Evolutionary conservation across 2,329 filamentous ascomycete species (phyloP), one percentile per base, ranked within the genome.

Genomic region (Venturia asperata): DNA sequence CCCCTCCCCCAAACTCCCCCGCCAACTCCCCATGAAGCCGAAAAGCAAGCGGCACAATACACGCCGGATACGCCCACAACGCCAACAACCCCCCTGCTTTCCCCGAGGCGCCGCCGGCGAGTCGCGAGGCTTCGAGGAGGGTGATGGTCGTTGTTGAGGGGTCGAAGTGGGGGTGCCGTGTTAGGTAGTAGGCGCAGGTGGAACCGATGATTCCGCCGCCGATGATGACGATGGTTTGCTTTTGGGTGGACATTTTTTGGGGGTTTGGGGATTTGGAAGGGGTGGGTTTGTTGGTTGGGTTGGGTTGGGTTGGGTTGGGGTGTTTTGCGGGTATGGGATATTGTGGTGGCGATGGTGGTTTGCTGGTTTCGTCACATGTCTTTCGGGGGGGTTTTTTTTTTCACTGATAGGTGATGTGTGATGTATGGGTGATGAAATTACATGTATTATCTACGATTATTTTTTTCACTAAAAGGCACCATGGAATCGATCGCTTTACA

Each of bases 151-250:
- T 90, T 64, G 85, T 83, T 27, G 83, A 77, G 52, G 87, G 86
- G 74, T 94, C 83, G 78, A 90, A 97, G 39, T 84, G 86, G 37
- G 90, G 87, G 74, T 97, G 92, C 68, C 90, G 87, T 1, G 92
- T 94, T 55, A 97, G 81, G 73, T 87, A 97, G 77, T 97, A 97
- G 66, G 93, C 92, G 5, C 90, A 92, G 62, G 91, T 94, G 74
- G 87, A 89, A 72, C 94, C 94, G 71, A 97, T 96, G 68, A 97
- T 92, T 70, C 93, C 93, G 70, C 92, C 93, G 70, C 93, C 92
- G 91, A 67, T 62, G 37, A 65, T 62, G 17, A 65, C 56, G 27
- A 65, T 62, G 27, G 52, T 65, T 45, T 60, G 60, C 42, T 64
- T 58, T 6, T 3, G 30, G n/a, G 41, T 49, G 9, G 63, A 3